Base-by-base conservation (phyloP, 371 early-diverging fungal species). In the Rhizopus sp. region DNA sequence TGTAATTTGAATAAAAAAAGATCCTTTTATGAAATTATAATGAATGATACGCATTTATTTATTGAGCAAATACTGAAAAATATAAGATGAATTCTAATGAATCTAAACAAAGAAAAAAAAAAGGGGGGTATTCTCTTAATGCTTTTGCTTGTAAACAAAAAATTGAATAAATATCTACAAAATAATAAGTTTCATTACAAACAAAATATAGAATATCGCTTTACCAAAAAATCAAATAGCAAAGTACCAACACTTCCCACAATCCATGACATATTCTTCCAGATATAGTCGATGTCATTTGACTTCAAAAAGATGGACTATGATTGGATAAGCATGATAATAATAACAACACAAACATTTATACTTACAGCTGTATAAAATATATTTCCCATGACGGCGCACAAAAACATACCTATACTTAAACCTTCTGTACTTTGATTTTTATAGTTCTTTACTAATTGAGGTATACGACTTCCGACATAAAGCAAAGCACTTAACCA, bases 371-470 rank as follows among this genome's bases (percentile, higher is more conserved):
- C 33, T 12, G 48, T 58, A 30, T 61, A 53, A 12, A 55, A 56
- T 30, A 66, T 16, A 47, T 65, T 65, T 15, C 92, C 93, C 57
- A 88, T 53, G 7, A 91, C 81, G n/a, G 91, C 87, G 62, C 86
- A 86, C 15, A 82, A 52, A 64, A 94, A 93, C 87, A 94, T 89
- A 59, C 78, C 77, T 41, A 88, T 58, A 29, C 89, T 84, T 33
- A 94, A 75, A 0, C 93, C 93, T 46, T 89, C 84, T 32, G 84
- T 83, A 7, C 89, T 88, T 68, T 85, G 73, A 37, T 84, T 75
- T 17, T 73, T 64, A 69, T 74, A 81, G 63, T 90, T 91, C 70
- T 83, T 84, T 32, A 85, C 70, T 47, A 93, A 83, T 60, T 93
- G 94, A 1, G 94, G 93, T 17, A 93, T 53, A 42, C 92, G 84